Conservation (phyloP, 768 basidiomycete genomes). For the Terana coerulea region DNA sequence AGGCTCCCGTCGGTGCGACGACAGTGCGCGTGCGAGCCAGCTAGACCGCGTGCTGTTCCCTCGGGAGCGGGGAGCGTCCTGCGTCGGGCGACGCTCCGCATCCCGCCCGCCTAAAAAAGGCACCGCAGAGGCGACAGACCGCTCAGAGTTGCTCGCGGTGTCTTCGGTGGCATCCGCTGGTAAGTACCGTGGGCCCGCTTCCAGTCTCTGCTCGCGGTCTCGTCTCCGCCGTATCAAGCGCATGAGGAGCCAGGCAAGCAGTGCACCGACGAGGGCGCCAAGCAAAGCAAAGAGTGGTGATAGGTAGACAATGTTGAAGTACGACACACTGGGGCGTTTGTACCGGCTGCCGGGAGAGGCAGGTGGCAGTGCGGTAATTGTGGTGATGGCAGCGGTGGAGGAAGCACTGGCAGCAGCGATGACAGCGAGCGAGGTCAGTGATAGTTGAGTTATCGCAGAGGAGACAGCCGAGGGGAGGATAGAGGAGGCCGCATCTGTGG, state of each 20-base stretch:
- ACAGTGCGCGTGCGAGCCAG: slow-evolving; percentile 16
- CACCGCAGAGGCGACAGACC: not conserved
- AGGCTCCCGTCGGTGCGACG: slow-evolving; percentile 1
- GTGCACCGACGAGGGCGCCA: slow-evolving; percentile 22
- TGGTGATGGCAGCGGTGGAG: slow-evolving; percentile 9
- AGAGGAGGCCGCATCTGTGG: not conserved
- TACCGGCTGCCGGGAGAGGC: slow-evolving; percentile 9
- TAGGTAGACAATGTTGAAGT: slow-evolving; percentile 27
- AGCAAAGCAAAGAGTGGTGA: slow-evolving; percentile 26
- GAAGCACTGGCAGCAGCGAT: not conserved
- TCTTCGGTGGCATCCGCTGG: slow-evolving; percentile 4
- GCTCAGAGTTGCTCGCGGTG: not conserved
- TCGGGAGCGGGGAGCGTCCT: not conserved
- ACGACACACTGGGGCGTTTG: not conserved
- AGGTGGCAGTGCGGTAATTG: slow-evolving; percentile 26
- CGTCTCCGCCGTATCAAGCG: slow-evolving; percentile 12
- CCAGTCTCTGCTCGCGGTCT: slow-evolving; percentile 12
- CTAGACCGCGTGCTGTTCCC: slow-evolving; percentile 2
- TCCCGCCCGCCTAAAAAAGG: slow-evolving; percentile 10
- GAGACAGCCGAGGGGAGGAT: not conserved
- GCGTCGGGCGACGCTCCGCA: not conserved
- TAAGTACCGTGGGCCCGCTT: slow-evolving; percentile 27
- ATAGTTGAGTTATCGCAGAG: not conserved
- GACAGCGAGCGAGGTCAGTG: not conserved
- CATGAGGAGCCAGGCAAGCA: slow-evolving; percentile 20